phyloP scores from a whole-genome alignment of 208 protist genomes.

The Porcisia hertigi region DNA sequence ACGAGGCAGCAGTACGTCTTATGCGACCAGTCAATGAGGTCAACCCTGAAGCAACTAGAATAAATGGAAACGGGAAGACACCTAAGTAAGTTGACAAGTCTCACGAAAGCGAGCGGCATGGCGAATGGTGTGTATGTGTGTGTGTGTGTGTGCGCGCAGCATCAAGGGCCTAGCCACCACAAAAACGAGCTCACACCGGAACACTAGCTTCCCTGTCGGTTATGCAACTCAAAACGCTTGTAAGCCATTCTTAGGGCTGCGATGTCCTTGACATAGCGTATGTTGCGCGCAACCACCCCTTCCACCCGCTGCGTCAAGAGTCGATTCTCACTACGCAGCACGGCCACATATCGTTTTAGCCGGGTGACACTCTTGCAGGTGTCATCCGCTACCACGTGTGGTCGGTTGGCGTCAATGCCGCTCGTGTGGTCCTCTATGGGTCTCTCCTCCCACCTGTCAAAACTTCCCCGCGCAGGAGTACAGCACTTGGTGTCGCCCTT shows the following conservation, averaged over 20 bases:
- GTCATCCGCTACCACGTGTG: neutral
- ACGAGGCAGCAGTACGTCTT: neutral
- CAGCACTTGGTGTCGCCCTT: too few species aligned
- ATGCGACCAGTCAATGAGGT: neutral
- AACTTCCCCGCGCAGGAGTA: neutral
- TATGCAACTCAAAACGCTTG: constrained; percentile 3
- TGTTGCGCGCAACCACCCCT: constrained; percentile 32
- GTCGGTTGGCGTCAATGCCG: neutral
- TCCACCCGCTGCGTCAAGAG: constrained; percentile 31
- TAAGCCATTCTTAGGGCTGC: constrained; percentile 24
- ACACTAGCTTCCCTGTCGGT: neutral
- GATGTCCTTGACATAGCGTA: constrained; percentile 26
- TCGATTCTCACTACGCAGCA: constrained; percentile 35
- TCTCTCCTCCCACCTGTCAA: neutral
- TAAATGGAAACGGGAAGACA: neutral
- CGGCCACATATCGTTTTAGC: constrained; percentile 6
- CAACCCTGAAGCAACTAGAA: neutral
- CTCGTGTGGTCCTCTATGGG: neutral
- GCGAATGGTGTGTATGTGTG: neutral
- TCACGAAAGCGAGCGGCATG: neutral
- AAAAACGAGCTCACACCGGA: neutral
- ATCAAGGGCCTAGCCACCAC: neutral
- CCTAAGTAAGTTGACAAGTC: neutral
- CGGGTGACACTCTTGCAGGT: neutral
- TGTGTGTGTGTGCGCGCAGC: neutral